Percentiles rank a stretch among this genome's conserved stretches.
Evolutionary conservation across 257 asterid species (phyloP).

Genomic region (Solanum pennellii): DNA sequence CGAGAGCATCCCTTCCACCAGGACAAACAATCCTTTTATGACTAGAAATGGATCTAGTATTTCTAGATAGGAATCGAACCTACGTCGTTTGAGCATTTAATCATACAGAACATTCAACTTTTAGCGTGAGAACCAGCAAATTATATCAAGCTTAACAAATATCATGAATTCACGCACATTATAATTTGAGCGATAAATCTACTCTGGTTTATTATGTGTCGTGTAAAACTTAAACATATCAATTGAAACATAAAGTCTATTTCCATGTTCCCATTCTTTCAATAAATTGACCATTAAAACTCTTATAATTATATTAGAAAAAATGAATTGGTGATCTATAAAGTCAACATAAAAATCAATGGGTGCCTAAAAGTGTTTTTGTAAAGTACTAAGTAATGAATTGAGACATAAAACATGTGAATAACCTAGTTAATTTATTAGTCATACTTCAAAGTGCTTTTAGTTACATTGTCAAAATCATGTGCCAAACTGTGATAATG

Average conservation of each 20-base stretch:
- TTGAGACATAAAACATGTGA: neutral
- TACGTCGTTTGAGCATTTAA: neutral
- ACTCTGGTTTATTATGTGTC: neutral
- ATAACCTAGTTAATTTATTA: neutral
- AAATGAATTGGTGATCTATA: neutral
- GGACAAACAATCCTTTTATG: neutral
- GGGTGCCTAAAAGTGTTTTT: neutral
- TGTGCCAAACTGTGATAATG: neutral
- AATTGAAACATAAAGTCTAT: neutral
- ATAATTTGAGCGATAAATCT: neutral
- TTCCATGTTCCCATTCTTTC: neutral
- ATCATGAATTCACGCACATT: neutral
- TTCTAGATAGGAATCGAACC: neutral
- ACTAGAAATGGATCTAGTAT: neutral
- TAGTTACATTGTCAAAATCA: neutral
- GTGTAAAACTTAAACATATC: neutral
- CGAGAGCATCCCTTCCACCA: neutral
- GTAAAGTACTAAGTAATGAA: neutral
- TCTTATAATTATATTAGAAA: neutral
- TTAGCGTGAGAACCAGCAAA: rapidly evolving
- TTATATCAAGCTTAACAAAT: neutral
- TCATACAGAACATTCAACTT: neutral
- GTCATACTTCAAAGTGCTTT: neutral
- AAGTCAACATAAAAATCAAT: neutral
- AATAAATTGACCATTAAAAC: neutral